phyloP scores from a whole-genome alignment of 2,329 filamentous ascomycete genomes.

The Calonectria leucothoes region DNA sequence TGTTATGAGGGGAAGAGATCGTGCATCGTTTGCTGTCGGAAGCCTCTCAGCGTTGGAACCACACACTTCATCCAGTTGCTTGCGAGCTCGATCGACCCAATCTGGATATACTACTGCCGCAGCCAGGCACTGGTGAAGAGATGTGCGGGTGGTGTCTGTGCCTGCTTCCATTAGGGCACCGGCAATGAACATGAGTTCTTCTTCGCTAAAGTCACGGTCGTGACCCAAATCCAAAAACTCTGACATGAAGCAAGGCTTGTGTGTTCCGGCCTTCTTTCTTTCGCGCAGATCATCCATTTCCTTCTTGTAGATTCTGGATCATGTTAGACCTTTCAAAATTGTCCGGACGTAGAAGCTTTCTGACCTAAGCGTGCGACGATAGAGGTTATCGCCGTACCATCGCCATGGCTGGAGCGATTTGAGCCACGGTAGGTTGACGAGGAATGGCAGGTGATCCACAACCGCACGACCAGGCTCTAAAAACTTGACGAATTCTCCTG shows the following conservation, averaged over 20 bases:
- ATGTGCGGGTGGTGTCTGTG: neutral
- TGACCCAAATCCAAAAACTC: neutral
- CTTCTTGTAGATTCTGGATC: neutral
- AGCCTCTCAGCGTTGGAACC: conserved; percentile 1
- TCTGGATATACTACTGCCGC: conserved; percentile 6
- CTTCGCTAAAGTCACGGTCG: neutral
- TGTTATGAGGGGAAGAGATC: neutral
- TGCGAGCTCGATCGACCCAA: neutral
- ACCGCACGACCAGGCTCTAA: neutral
- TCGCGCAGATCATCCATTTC: neutral
- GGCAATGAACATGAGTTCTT: conserved; percentile 1
- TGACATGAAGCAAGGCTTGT: conserved; percentile 1
- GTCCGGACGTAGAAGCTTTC: neutral
- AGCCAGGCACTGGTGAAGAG: conserved; percentile 5
- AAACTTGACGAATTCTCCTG: neutral
- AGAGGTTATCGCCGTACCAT: neutral
- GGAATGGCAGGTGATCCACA: neutral
- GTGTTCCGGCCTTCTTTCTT: neutral
- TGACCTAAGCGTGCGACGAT: neutral
- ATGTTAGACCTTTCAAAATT: neutral
- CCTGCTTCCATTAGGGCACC: conserved; percentile 13
- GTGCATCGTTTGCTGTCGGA: neutral
- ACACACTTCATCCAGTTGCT: conserved; percentile 8
- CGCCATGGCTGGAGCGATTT: conserved; percentile 12
- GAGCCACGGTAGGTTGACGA: neutral